Conservation (phyloP, 2,329 filamentous ascomycete genomes). For the Cercospora brassicicola region DNA sequence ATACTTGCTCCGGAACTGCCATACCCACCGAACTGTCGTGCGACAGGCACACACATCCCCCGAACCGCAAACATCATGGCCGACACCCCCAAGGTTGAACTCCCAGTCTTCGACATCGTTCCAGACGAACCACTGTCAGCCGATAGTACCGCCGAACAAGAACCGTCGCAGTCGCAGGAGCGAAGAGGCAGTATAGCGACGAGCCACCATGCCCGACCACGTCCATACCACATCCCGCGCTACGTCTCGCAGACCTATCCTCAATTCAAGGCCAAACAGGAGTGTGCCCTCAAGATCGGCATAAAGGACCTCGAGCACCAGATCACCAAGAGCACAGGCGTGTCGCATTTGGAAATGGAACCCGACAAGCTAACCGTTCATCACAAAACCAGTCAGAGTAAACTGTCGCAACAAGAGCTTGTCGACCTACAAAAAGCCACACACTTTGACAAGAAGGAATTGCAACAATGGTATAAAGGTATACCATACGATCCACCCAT, state of each 20-base stretch:
- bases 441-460: constrained; percentile 98
- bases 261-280: constrained; percentile 37
- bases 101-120: constrained; percentile 33
- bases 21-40: background rate
- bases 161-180: constrained; percentile 9
- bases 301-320: constrained; percentile 37
- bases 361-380: constrained; percentile 37
- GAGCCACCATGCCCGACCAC: constrained; percentile 38
- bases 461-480: constrained; percentile 99
- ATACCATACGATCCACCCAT: background rate
- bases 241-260: constrained; percentile 35
- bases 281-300: constrained; percentile 37
- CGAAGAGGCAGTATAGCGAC: constrained; percentile 23
- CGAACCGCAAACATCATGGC: constrained; percentile 21
- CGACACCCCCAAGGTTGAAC: constrained; percentile 24
- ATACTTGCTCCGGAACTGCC: background rate
- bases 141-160: constrained; percentile 10
- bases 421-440: constrained; percentile 93
- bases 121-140: constrained; percentile 12
- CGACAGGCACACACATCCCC: background rate
- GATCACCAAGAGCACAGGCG: constrained; percentile 33
- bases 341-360: constrained; percentile 32
- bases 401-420: constrained; percentile 95
- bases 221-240: constrained; percentile 39
- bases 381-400: constrained; percentile 74